A percentile compares a stretch with the other conserved stretches of the same genome.
Conservation (phyloP, 228 moss, liverwort and hornwort species). For the Sphagnum fallax region DNA sequence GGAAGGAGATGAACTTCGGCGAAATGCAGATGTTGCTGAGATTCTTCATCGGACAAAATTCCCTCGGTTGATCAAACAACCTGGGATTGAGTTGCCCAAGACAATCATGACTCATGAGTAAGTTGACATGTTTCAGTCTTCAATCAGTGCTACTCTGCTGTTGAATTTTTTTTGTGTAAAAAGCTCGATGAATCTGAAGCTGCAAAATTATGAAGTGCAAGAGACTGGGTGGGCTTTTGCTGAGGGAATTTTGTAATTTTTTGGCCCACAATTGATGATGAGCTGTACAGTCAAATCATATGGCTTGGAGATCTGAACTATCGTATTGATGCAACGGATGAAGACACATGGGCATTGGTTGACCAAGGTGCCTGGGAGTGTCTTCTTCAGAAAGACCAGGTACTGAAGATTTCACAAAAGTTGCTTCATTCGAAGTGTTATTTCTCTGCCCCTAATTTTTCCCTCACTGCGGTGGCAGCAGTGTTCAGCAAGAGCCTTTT, state of each 20-base stretch:
- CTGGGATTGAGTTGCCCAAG: conserved; percentile 66
- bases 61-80: conserved; percentile 54
- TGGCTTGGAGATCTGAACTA: conserved; percentile 98
- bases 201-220: no score
- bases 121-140: conserved; percentile 2
- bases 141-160: no score
- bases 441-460: no score
- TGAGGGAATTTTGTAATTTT: no score
- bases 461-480: no score
- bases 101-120: conserved; percentile 81
- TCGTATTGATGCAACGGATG: conserved; percentile 64
- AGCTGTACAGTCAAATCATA: conserved; percentile 58
- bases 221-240: no score
- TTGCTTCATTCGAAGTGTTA: no score
- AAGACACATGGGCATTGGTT: conserved; percentile 64
- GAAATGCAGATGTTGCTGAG: conserved; percentile 81
- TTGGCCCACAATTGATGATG: no score
- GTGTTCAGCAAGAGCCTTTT: no score
- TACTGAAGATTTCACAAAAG: conserved; percentile 4
- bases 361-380: conserved; percentile 51
- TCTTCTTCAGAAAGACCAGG: conserved; percentile 77
- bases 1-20: conserved; percentile 76
- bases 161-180: no score
- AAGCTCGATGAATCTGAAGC: no score
- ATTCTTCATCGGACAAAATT: conserved; percentile 83